A percentile compares a stretch with the other conserved stretches of the same genome.
phyloP scores from a whole-genome alignment of 2,329 filamentous ascomycete genomes.

The Balansia obtecta region DNA sequence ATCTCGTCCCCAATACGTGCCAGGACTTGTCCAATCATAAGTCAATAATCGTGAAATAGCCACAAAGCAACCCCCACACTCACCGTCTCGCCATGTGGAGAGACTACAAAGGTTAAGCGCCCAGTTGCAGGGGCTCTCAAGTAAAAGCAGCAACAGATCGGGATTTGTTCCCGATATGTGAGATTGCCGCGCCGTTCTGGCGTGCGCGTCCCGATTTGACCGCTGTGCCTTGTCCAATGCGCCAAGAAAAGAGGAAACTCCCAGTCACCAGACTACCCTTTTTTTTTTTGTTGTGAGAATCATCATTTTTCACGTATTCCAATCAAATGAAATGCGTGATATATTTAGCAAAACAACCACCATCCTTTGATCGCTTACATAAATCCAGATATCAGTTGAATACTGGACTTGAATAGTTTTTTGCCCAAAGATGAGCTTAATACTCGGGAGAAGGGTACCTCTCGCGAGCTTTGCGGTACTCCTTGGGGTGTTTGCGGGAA shows the following conservation, averaged over 20 bases:
- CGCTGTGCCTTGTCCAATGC: slow-evolving; percentile 13
- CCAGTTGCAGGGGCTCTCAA: slow-evolving; percentile 11
- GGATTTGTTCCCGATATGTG: slow-evolving; percentile 22
- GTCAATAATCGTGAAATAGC: slow-evolving; percentile 35
- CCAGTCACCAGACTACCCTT: too few species aligned
- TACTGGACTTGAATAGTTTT: slow-evolving; percentile 4
- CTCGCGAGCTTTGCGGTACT: slow-evolving; percentile 56
- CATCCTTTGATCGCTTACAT: not conserved
- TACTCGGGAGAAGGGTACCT: slow-evolving; percentile 56
- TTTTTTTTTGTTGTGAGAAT: not conserved
- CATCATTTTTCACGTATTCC: not conserved
- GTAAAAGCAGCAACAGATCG: slow-evolving; percentile 29
- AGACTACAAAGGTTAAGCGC: slow-evolving; percentile 14
- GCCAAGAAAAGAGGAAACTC: not conserved
- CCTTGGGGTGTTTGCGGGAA: slow-evolving; percentile 53
- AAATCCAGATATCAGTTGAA: not conserved
- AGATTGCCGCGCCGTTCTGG: slow-evolving; percentile 19
- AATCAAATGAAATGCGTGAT: not conserved
- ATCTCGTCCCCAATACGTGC: slow-evolving; percentile 19
- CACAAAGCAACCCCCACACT: slow-evolving; percentile 18
- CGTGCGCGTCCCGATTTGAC: slow-evolving; percentile 15
- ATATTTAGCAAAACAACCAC: not conserved
- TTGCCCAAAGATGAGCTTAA: slow-evolving; percentile 21
- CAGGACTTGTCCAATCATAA: slow-evolving; percentile 38
- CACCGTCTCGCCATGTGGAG: slow-evolving; percentile 15